A percentile compares a stretch with the other conserved stretches of the same genome.
Evolutionary conservation across 345 rosid species (phyloP).

Genomic region (Gynandropsis gynandra): DNA sequence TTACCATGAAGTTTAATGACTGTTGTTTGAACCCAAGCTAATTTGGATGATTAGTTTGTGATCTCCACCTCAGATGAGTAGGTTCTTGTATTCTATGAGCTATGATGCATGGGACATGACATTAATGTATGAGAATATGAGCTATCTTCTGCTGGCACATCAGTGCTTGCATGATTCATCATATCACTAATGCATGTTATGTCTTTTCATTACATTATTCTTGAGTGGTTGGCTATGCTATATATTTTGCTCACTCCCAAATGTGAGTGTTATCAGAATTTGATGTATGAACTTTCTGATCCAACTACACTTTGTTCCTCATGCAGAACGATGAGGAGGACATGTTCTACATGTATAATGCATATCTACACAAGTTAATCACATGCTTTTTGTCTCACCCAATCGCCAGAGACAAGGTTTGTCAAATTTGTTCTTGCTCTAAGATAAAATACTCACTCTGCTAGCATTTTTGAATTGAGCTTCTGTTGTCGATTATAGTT

Average conservation of each 20-base stretch:
- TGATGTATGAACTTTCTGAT: constrained; percentile 14
- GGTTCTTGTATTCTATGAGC: constrained; percentile 7
- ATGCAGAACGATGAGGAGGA: constrained; percentile 89
- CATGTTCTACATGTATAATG: constrained; percentile 81
- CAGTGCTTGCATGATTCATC: neutral
- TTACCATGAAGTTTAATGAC: constrained; percentile 3
- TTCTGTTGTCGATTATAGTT: constrained; percentile 5
- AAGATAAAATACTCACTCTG: neutral
- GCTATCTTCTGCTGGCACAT: neutral
- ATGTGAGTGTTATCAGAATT: constrained; percentile 1
- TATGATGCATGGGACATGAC: constrained; percentile 12
- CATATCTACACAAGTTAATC: constrained; percentile 82
- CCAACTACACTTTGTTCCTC: constrained; percentile 23
- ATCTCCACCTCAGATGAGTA: neutral
- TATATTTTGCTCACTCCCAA: constrained; percentile 7
- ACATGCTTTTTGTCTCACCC: constrained; percentile 87
- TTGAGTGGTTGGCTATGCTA: neutral
- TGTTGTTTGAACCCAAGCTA: neutral
- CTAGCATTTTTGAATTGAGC: constrained; percentile 7
- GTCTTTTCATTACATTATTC: neutral
- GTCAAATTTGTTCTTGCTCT: constrained; percentile 13
- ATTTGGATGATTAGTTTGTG: constrained; percentile 4
- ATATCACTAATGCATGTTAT: neutral
- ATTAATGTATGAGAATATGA: constrained; percentile 4
- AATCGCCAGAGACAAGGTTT: constrained; percentile 86